Base-by-base conservation (phyloP, 2,329 filamentous ascomycete genomes). In the Cytospora mali region DNA sequence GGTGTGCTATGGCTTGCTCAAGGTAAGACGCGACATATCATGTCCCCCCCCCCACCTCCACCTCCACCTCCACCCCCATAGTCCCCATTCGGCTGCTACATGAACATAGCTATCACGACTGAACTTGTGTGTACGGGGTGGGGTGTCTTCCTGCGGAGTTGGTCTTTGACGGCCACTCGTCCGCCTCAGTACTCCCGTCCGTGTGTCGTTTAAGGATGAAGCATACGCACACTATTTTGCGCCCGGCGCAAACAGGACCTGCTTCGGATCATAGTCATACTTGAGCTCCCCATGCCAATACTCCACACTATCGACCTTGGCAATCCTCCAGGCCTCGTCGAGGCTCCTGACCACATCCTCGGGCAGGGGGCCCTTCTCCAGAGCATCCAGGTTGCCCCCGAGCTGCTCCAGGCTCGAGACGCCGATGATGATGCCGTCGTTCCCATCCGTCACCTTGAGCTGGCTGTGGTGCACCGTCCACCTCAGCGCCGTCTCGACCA, bases 401-500 rank as follows among this genome's bases (percentile, higher is more conserved):
- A 88, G 76, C 74, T 89, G 85, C 57, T 78, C 77, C 54, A 82
- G 74, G 68, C 79, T 85, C 61, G 83, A 86, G 56, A 85, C 79
- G 39, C 86, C 86, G 55, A 88, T 80, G 57, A 88, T 77, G 67
- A 88, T 78, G 35, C 82, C 84, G 72, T 88, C 86, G 68, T 82
- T 82, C 35, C 81, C 81, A 48, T 78, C 73, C 67, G 77, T 80
- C 66, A 82, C 73, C 66, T 77, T 81, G 51, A 88, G 76, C 62
- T 78, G 75, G 7, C 87, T 90, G 75, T 94, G 91, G 72, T 93
- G 89, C 55, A 85, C 82, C 58, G 83, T 74, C 90, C 91, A 94
- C 57, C 91, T 81, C 71, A 93, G 79, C 1, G 90, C 90, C 18
- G 84, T 87, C 76, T 95, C 91, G 53, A 92, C 82, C 72, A 91